Percentiles rank a stretch among this genome's conserved stretches.
These are phyloP conservation scores for Hibiscus syriacus DNA, from an alignment of 345 rosid species.

Conservation along the genomic window DNA sequence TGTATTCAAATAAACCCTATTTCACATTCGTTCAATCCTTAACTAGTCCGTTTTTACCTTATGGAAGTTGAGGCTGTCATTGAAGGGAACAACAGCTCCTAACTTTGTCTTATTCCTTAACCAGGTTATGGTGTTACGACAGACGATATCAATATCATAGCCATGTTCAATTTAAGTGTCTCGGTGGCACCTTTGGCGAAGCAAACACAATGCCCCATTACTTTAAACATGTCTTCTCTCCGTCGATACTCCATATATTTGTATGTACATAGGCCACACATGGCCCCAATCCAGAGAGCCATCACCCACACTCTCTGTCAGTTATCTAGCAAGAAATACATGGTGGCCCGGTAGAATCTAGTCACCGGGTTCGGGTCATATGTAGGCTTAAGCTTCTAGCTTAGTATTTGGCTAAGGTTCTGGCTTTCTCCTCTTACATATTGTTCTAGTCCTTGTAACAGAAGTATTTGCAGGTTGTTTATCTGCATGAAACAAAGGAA, in stretches of 20 bases:
- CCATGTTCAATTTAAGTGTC: conserved; percentile 67
- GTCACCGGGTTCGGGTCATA: conserved; percentile 37
- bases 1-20: not conserved
- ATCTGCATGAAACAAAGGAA: conserved; percentile 29
- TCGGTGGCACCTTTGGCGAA: conserved; percentile 81
- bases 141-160: conserved; percentile 72
- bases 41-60: conserved; percentile 31
- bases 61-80: conserved; percentile 83
- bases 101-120: conserved; percentile 61
- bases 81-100: conserved; percentile 58
- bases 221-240: conserved; percentile 49
- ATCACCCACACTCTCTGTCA: conserved; percentile 78
- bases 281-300: conserved; percentile 45
- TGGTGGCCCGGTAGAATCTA: conserved; percentile 30
- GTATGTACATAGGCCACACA: conserved; percentile 54
- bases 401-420: conserved; percentile 57
- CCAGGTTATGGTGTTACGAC: conserved; percentile 79
- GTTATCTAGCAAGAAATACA: conserved; percentile 55
- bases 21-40: not conserved
- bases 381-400: conserved; percentile 67
- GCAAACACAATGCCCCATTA: conserved; percentile 66
- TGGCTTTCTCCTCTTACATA: conserved; percentile 51
- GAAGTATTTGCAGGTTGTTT: conserved; percentile 54
- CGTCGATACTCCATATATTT: conserved; percentile 46
- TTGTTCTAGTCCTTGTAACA: conserved; percentile 50